Conservation (phyloP, 441 rosid genomes). For the Euphorbia schlechtendalii region DNA sequence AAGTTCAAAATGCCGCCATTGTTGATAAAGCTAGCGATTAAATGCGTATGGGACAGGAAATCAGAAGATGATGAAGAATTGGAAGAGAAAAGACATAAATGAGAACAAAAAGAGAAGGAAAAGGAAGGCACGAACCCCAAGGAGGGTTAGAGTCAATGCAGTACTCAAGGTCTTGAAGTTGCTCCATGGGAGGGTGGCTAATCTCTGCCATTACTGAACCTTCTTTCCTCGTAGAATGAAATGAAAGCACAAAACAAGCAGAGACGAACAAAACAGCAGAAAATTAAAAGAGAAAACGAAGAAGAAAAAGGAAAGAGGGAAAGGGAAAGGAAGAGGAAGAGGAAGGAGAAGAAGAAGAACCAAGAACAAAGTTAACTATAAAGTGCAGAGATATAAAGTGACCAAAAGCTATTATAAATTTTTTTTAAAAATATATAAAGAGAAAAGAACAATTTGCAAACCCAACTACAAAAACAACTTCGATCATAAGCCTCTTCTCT, state of each 20-base stretch:
- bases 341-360: conserved; percentile 8
- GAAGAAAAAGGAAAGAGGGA: conserved; percentile 10
- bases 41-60: not conserved
- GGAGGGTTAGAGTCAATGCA: conserved; percentile 99
- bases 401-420: conserved; percentile 17
- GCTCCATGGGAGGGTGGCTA: conserved; percentile 85
- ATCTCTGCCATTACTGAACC: conserved; percentile 63
- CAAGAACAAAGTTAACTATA: conserved; percentile 29
- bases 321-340: no score
- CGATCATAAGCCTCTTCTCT: no score
- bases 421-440: conserved; percentile 17
- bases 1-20: no score
- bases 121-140: conserved; percentile 53
- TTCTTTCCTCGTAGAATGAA: not conserved
- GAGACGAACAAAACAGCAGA: not conserved
- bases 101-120: not conserved
- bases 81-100: not conserved
- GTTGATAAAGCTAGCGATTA: no score
- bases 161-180: conserved; percentile 96
- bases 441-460: conserved; percentile 31
- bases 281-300: conserved; percentile 9
- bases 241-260: not conserved
- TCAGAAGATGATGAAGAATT: not conserved
- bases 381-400: conserved; percentile 44
- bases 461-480: conserved; percentile 9